Conservation (phyloP, 352 stramenopile genomes). For the Phytopythium mirpurense region DNA sequence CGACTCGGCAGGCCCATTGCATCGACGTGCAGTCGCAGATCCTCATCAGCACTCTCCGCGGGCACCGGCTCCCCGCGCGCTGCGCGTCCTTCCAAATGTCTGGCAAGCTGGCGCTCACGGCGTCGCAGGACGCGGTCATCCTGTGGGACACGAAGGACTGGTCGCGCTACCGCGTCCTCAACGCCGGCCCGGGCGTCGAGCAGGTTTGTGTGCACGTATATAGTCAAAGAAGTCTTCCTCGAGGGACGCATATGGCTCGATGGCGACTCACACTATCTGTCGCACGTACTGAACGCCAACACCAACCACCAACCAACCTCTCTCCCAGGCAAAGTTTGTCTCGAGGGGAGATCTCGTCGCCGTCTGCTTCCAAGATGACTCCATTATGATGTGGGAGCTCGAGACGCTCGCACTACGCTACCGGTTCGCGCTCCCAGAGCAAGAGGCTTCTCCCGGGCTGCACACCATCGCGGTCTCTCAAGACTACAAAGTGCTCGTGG, state of each 20-base stretch:
- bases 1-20: constrained; percentile 34
- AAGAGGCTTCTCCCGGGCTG: constrained; percentile 54
- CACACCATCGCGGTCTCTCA: constrained; percentile 71
- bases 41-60: constrained; percentile 74
- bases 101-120: constrained; percentile 65
- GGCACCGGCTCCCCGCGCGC: constrained; percentile 45
- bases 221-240: too few species aligned
- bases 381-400: constrained; percentile 86
- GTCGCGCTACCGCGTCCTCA: constrained; percentile 76
- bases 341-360: constrained; percentile 54
- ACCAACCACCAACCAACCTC: too few species aligned
- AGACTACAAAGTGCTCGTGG: constrained; percentile 69
- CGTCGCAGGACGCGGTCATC: constrained; percentile 74
- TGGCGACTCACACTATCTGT: too few species aligned
- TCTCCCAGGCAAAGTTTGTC: constrained; percentile 56
- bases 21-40: constrained; percentile 72
- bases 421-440: constrained; percentile 58
- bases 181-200: constrained; percentile 63
- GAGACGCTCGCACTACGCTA: constrained; percentile 68
- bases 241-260: too few species aligned
- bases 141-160: constrained; percentile 84
- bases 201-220: constrained; percentile 16
- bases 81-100: constrained; percentile 70
- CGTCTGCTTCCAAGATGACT: constrained; percentile 79
- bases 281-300: too few species aligned